Base-by-base conservation (phyloP, 345 rosid species). In the Zanthoxylum bungeanum region DNA sequence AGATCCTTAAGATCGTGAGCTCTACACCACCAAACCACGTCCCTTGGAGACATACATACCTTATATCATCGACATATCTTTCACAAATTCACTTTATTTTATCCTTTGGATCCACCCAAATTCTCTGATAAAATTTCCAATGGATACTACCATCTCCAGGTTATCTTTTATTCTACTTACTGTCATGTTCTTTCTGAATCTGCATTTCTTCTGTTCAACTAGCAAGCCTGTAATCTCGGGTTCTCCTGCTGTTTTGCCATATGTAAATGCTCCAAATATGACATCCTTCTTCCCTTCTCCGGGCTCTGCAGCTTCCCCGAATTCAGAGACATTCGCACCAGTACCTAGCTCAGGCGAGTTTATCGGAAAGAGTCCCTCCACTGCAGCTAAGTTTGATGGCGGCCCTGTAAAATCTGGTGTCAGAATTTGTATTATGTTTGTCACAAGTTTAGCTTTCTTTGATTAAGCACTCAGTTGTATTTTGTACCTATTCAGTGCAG, bases 231-330 rank as follows among this genome's bases (percentile, higher is more conserved):
- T 84, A 14, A 77, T 83, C 68, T 64, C 80, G 53, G 87, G 91
- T 73, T 85, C 91, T 72, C 91, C 96, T 0, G 81, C 86, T 63
- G 85, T 82, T 71, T 72, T 81, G 40, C 91, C 96, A 4, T 75
- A 83, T 30, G 76, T 68, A 9, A 82, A 59, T 77, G 77, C 88
- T 60, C 87, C 89, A 1, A 77, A 82, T 60, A 85, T 82, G 87
- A 86, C 91, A n/a, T 81, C 91, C 0, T 90, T 90, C 61, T 90
- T 90, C 77, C 93, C 96, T 70, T 63, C 93, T 53, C 82, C 87
- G 14, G 59, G 58, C n/a, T 56, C 83, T 9, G 82, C 88, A 2
- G 71, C 70, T 31, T 72, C 89, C 75, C 88, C 89, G 49, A 68
- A 28, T 66, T 69, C 78, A 34, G 84, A 78, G 40, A 76, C 85